These are phyloP conservation scores for Gardenia jasminoides DNA, from an alignment of 257 asterid species.

Conservation along the genomic window DNA sequence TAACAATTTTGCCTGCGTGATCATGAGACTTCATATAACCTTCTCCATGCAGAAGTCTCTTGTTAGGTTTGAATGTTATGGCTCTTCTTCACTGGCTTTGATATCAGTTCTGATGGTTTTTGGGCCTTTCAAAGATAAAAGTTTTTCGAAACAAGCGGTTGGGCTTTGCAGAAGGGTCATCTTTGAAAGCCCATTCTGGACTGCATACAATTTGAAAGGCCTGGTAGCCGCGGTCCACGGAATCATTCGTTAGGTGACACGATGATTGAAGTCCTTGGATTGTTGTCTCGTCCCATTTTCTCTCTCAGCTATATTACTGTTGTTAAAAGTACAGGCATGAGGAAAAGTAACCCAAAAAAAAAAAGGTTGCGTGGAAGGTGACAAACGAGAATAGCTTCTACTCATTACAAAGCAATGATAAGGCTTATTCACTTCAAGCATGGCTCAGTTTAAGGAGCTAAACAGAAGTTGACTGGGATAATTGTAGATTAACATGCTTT, in stretches of 20 bases:
- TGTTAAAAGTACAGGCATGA: too few species aligned
- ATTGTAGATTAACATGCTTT: too few species aligned
- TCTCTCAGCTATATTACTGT: background rate
- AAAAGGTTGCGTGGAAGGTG: too few species aligned
- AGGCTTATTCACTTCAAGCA: too few species aligned
- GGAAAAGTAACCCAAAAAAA: too few species aligned
- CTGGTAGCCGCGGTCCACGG: background rate
- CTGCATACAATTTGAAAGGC: background rate
- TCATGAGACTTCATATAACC: background rate
- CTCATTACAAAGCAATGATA: too few species aligned
- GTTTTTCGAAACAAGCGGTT: too few species aligned
- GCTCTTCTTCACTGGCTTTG: background rate
- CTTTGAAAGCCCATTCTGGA: background rate
- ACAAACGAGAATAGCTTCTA: too few species aligned
- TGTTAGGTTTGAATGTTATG: background rate
- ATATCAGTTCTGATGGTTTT: background rate
- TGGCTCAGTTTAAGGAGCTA: too few species aligned
- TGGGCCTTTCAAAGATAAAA: background rate
- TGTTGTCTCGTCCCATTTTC: background rate
- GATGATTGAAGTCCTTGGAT: background rate
- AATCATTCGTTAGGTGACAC: slow-evolving; percentile 13
- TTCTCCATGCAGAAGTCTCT: background rate
- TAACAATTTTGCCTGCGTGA: background rate
- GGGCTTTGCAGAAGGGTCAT: too few species aligned
- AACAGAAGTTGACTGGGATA: too few species aligned